These are phyloP conservation scores for Friedmanniomyces simplex DNA, from an alignment of 495 filamentous ascomycete species.

Conservation along the genomic window DNA sequence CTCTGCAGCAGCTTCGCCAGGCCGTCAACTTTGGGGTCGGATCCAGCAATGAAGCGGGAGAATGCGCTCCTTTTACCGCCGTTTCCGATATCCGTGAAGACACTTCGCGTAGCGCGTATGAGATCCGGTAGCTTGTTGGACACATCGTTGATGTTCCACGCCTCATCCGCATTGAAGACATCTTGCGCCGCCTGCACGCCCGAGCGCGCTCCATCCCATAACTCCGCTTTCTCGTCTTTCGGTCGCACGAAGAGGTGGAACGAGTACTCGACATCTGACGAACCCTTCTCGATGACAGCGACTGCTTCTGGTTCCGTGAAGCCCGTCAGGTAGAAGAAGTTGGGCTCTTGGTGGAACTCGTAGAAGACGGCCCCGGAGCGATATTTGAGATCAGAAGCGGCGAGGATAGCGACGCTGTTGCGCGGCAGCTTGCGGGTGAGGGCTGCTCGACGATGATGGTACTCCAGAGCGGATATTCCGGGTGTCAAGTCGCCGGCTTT, in stretches of 20 bases:
- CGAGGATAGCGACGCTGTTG: slow-evolving; percentile 68
- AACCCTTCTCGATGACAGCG: slow-evolving; percentile 63
- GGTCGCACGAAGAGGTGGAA: slow-evolving; percentile 85
- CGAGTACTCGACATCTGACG: slow-evolving; percentile 60
- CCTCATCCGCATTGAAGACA: slow-evolving; percentile 91
- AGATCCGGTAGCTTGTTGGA: slow-evolving; percentile 45
- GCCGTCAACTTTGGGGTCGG: slow-evolving; percentile 38
- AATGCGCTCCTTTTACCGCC: slow-evolving; percentile 40
- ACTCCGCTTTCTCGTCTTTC: slow-evolving; percentile 70
- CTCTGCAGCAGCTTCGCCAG: slow-evolving; percentile 47
- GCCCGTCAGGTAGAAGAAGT: slow-evolving; percentile 93
- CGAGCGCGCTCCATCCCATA: slow-evolving; percentile 88
- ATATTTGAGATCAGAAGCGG: slow-evolving; percentile 69
- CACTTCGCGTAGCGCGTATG: slow-evolving; percentile 41
- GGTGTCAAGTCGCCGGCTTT: slow-evolving; percentile 81
- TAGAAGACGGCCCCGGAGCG: slow-evolving; percentile 85
- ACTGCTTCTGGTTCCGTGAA: slow-evolving; percentile 86
- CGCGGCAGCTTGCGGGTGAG: slow-evolving; percentile 69
- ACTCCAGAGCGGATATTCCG: slow-evolving; percentile 86
- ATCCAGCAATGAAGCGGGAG: slow-evolving; percentile 45
- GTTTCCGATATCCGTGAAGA: slow-evolving; percentile 55
- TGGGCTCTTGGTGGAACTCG: slow-evolving; percentile 85
- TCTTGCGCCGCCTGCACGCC: slow-evolving; percentile 80
- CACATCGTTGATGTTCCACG: slow-evolving; percentile 51
- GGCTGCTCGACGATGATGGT: slow-evolving; percentile 69